A percentile compares a stretch with the other conserved stretches of the same genome.
These are phyloP conservation scores for Curvularia spicifera DNA, from an alignment of 2,329 filamentous ascomycete species.

Conservation along the genomic window DNA sequence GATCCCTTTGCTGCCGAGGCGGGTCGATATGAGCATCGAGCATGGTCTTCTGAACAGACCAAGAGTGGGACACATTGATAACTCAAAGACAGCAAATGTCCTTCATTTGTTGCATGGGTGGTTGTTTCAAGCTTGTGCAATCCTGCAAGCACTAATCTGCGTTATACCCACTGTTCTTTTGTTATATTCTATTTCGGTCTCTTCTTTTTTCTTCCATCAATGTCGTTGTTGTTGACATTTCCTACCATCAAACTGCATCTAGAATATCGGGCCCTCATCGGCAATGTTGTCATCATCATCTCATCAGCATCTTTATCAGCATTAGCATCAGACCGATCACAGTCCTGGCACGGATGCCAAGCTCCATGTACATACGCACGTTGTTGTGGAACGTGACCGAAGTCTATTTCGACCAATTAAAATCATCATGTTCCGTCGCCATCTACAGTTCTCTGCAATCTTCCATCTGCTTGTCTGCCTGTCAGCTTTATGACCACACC, in stretches of 20 bases:
- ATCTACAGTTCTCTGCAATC: background rate
- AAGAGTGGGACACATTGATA: conserved; percentile 18
- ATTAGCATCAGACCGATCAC: no score
- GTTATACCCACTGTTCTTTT: conserved; percentile 21
- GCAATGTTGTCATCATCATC: conserved; percentile 10
- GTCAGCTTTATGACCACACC: background rate
- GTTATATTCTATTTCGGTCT: background rate
- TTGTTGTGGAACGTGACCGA: background rate
- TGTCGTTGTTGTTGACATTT: background rate
- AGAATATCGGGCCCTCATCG: conserved; percentile 26
- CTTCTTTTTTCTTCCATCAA: background rate
- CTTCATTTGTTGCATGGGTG: conserved; percentile 9
- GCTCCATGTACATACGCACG: background rate
- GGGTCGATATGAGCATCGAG: conserved; percentile 34
- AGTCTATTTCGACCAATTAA: background rate
- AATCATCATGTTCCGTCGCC: background rate
- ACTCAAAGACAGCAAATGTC: background rate
- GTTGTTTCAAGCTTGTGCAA: conserved; percentile 11
- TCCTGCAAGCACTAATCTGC: conserved; percentile 17
- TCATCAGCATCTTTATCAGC: background rate
- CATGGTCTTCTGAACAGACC: conserved; percentile 28
- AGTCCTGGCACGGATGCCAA: no score
- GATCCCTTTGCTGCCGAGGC: conserved; percentile 24
- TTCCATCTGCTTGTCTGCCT: background rate
- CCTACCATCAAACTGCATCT: conserved; percentile 15